Percentiles rank a stretch among this genome's conserved stretches.
phyloP scores from a whole-genome alignment of 352 stramenopile species.

The Globisporangium iwayamae region DNA sequence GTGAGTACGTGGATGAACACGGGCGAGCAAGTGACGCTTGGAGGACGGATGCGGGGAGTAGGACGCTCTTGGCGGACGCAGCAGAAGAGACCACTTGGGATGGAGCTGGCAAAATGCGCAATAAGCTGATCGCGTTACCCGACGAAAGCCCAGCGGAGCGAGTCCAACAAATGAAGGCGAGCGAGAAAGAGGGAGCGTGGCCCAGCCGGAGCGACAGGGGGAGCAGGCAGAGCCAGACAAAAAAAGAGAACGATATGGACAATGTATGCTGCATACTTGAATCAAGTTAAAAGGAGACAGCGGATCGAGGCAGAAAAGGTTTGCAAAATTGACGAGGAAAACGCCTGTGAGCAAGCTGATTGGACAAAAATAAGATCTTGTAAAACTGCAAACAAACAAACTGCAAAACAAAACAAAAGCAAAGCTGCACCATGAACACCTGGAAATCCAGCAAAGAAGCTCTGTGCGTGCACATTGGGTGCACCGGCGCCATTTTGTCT shows the following conservation, averaged over 20 bases:
- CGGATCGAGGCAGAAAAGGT: too few species aligned
- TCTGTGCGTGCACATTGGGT: too few species aligned
- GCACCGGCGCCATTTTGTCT: too few species aligned
- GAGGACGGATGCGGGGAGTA: not conserved
- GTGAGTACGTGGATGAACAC: not conserved
- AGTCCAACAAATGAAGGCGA: too few species aligned
- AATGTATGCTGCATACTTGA: not conserved
- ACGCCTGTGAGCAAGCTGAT: not conserved
- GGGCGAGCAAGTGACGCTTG: not conserved
- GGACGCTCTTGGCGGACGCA: constrained; percentile 15
- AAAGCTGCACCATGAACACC: too few species aligned
- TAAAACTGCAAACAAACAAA: too few species aligned
- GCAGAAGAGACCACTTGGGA: constrained; percentile 17
- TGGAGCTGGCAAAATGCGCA: constrained; percentile 43
- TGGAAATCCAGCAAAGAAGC: too few species aligned
- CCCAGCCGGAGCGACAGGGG: constrained; percentile 2
- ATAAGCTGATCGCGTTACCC: constrained; percentile 70
- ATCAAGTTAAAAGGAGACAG: not conserved
- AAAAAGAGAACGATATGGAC: constrained; percentile 12
- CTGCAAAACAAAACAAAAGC: too few species aligned
- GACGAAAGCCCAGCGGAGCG: constrained; percentile 23
- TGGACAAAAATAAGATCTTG: not conserved
- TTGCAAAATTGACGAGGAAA: too few species aligned
- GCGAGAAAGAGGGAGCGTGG: not conserved
- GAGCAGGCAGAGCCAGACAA: not conserved